These are phyloP conservation scores for Boletus sp. DNA, from an alignment of 768 basidiomycete genomes.

Conservation along the genomic window DNA sequence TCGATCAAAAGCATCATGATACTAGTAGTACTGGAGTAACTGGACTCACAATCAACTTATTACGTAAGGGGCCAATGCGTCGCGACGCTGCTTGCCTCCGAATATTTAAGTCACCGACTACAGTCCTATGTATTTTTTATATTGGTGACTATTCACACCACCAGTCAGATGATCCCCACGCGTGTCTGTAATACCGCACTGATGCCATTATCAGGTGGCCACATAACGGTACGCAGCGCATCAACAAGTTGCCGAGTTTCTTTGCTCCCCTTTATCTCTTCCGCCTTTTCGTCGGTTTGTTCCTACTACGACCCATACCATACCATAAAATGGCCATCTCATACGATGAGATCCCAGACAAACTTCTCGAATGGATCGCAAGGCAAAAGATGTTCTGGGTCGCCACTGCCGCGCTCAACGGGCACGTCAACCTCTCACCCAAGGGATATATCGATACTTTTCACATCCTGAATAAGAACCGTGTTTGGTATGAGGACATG, in stretches of 20 bases:
- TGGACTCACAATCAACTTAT: no score
- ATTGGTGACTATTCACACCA: no score
- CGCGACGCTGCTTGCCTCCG: no score
- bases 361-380: conserved; percentile 54
- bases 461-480: conserved; percentile 50
- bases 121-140: no score
- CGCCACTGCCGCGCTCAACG: conserved; percentile 62
- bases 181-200: no score
- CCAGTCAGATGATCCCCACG: no score
- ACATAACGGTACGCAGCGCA: no score
- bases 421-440: conserved; percentile 67
- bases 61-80: no score
- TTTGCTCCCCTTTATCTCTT: neutral
- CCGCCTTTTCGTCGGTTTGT: neutral
- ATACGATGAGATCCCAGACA: conserved; percentile 54
- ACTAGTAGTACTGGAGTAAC: no score
- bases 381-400: conserved; percentile 74
- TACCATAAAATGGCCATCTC: conserved; percentile 50
- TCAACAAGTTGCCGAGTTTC: neutral
- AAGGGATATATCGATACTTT: conserved; percentile 63
- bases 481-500: conserved; percentile 74
- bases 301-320: neutral
- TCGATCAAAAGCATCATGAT: no score
- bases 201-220: no score
- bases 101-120: no score